These are phyloP conservation scores for Musa schizocarpa DNA, from an alignment of 176 grass and related monocot species.

Conservation along the genomic window DNA sequence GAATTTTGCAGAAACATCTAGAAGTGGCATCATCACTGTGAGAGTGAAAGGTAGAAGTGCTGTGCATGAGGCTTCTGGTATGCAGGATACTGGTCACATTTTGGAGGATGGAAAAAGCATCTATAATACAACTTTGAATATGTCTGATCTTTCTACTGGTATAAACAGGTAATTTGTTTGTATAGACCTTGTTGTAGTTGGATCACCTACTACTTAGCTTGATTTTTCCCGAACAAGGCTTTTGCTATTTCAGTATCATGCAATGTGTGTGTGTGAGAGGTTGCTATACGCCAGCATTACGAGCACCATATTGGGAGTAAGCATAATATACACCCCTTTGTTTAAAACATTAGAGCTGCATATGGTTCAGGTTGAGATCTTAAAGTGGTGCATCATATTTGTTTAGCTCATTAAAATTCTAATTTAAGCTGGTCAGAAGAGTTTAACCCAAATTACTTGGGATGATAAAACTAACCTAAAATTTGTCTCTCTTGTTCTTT, in stretches of 20 bases:
- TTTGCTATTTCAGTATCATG: neutral
- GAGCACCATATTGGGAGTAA: no score
- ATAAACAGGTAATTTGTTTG: conserved; percentile 62
- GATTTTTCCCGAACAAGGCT: neutral
- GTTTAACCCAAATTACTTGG: no score
- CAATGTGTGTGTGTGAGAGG: no score
- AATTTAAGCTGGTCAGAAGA: no score
- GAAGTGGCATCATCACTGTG: conserved; percentile 63
- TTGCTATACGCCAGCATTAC: no score
- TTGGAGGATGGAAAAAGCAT: conserved; percentile 84
- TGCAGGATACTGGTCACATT: conserved; percentile 94
- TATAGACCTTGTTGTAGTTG: neutral
- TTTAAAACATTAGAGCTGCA: no score
- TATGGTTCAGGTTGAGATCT: no score
- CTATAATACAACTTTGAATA: conserved; percentile 91
- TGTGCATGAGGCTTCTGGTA: conserved; percentile 85
- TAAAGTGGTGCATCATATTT: no score
- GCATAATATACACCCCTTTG: no score
- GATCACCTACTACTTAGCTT: neutral
- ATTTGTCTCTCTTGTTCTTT: no score
- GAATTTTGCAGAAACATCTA: conserved; percentile 39
- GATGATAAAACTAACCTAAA: no score
- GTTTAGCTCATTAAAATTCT: no score
- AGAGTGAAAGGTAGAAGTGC: conserved; percentile 97
- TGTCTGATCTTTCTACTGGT: conserved; percentile 86